Evolutionary conservation across 257 asterid species (phyloP).

Genomic region (Solanum infundibuliforme): DNA sequence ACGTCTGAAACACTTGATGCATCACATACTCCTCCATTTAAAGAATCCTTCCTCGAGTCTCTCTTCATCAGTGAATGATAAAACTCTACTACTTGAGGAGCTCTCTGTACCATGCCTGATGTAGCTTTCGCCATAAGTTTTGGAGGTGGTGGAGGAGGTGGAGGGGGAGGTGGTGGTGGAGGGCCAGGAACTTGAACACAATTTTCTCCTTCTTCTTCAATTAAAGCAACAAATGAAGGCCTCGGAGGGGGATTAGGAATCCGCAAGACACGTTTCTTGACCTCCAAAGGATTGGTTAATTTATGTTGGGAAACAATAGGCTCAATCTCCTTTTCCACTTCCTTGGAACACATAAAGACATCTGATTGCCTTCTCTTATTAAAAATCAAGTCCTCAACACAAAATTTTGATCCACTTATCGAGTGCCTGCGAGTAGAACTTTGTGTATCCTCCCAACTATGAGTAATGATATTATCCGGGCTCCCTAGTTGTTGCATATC

Average conservation of each 20-base stretch:
- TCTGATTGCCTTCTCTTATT: slow-evolving; percentile 73
- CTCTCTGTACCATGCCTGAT: slow-evolving; percentile 61
- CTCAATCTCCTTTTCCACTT: slow-evolving; percentile 39
- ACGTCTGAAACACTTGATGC: slow-evolving; percentile 57
- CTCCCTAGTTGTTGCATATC: slow-evolving; percentile 36
- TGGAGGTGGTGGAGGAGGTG: slow-evolving; percentile 71
- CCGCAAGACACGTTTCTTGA: slow-evolving; percentile 62
- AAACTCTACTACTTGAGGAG: slow-evolving; percentile 84
- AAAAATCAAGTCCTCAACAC: slow-evolving; percentile 36
- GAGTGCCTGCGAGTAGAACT: slow-evolving; percentile 63
- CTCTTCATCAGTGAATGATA: slow-evolving; percentile 92
- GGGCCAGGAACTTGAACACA: slow-evolving; percentile 11
- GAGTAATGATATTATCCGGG: slow-evolving; percentile 16
- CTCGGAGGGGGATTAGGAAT: slow-evolving; percentile 91
- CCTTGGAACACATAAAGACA: slow-evolving; percentile 61
- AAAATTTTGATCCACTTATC: slow-evolving; percentile 57
- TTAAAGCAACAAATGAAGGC: slow-evolving; percentile 41
- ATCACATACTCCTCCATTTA: slow-evolving; percentile 55
- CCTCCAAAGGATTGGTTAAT: slow-evolving; percentile 44
- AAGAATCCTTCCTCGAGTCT: slow-evolving; percentile 75
- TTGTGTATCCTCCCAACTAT: slow-evolving; percentile 34
- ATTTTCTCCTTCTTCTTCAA: slow-evolving; percentile 28
- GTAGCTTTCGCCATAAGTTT: slow-evolving; percentile 29
- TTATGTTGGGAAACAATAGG: slow-evolving; percentile 34
- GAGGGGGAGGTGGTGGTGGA: slow-evolving; percentile 29